Evolutionary conservation across 2,329 filamentous ascomycete genomes (phyloP).

Genomic region (Coniella lustricola): DNA sequence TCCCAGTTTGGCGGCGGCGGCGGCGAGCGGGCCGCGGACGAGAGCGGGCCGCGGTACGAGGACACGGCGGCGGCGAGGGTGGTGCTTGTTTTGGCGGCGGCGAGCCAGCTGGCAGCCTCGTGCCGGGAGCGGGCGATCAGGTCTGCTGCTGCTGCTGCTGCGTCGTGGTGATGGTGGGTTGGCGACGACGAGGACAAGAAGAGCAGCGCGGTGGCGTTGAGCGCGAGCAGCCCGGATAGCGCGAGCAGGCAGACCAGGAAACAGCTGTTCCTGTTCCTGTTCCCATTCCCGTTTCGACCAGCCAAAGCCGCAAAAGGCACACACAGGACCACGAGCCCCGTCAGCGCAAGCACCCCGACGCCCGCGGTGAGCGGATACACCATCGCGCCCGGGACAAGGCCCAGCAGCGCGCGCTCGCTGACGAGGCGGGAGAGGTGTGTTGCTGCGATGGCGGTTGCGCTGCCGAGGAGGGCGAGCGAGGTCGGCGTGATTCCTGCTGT

Average conservation of each 20-base stretch:
- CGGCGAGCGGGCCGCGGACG: no score
- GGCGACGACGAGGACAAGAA: no score
- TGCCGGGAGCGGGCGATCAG: neutral
- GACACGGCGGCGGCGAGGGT: conserved; percentile 54
- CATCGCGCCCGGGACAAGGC: neutral
- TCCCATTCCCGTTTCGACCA: no score
- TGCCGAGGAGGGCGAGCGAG: neutral
- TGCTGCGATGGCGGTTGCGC: neutral
- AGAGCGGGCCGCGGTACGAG: conserved; percentile 44
- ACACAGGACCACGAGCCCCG: neutral
- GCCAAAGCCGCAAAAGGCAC: neutral
- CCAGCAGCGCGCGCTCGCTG: neutral
- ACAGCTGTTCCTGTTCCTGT: no score
- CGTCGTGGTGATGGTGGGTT: no score
- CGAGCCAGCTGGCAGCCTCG: neutral
- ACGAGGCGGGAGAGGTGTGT: neutral
- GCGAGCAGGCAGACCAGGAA: no score
- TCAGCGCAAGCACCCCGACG: neutral
- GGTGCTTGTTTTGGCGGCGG: neutral
- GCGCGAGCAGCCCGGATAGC: neutral
- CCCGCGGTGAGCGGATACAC: neutral
- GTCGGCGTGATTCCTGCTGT: neutral
- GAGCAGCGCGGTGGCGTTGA: no score
- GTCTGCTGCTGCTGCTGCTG: no score
- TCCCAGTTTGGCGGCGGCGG: conserved; percentile 70